A percentile compares a stretch with the other conserved stretches of the same genome.
Conservation (phyloP, 352 stramenopile genomes). For the Phytophthora brassicae region DNA sequence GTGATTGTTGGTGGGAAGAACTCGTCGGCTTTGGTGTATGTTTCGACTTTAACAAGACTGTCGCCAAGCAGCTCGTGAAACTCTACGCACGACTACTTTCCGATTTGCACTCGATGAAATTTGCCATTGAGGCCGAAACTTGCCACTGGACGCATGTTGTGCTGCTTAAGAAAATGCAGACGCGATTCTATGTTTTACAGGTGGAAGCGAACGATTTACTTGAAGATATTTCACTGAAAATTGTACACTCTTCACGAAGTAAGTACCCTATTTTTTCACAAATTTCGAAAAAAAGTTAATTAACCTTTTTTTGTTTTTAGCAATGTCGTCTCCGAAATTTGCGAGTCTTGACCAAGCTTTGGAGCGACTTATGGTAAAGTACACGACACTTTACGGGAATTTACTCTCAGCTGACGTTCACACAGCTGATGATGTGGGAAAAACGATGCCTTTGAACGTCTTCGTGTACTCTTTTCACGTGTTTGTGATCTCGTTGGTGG, state of each 20-base stretch:
- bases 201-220: conserved; percentile 65
- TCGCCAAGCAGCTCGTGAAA: conserved; percentile 68
- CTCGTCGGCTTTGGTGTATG: conserved; percentile 50
- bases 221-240: conserved; percentile 58
- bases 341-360: conserved; percentile 52
- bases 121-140: conserved; percentile 69
- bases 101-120: conserved; percentile 71
- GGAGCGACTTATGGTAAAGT: conserved; percentile 56
- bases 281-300: too few species aligned
- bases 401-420: conserved; percentile 44
- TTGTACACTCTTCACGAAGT: conserved; percentile 31
- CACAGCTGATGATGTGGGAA: conserved; percentile 51
- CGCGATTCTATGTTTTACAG: conserved; percentile 68
- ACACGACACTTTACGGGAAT: conserved; percentile 56
- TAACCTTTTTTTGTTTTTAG: conserved; percentile 12
- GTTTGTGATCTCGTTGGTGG: conserved; percentile 57
- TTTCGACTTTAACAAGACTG: conserved; percentile 73
- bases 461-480: conserved; percentile 84
- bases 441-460: conserved; percentile 75
- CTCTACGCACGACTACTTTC: conserved; percentile 58
- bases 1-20: conserved; percentile 78
- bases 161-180: conserved; percentile 67
- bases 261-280: conserved; percentile 2
- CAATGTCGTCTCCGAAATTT: conserved; percentile 53
- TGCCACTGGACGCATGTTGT: conserved; percentile 61